Evolutionary conservation across 176 grass and related monocot species (phyloP), one percentile per base, ranked within the genome.

Genomic region (Pharus latifolius): DNA sequence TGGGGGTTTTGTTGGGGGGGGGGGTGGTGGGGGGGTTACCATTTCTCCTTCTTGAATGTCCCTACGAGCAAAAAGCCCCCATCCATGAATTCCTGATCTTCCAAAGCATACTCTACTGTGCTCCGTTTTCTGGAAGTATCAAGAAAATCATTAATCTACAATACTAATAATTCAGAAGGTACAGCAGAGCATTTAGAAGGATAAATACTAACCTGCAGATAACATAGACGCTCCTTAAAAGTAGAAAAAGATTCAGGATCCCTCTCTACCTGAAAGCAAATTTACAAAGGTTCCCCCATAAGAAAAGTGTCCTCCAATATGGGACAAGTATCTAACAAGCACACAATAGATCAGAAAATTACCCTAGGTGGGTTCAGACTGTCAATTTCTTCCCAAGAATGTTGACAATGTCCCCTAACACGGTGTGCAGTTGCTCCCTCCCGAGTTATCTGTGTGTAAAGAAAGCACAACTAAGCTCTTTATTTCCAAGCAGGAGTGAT

Each of bases 21-120:
- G 9, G 35, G 35, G 9, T 4, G 35, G 9, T 4, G 35, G 35
- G 15, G 68, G 56, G 23, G 44, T 17, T 87, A 98, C 89, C 95
- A 98, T 98, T 80, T 93, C 95, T 93, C 90, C 95, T 98, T 93
- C 94, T 91, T 91, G 95, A 80, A 98, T 98, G 52, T 81, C 72
- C 41, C 78, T 83, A 72, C 81, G 81, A 73, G 95, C 87, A 88
- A 98, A 98, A 52, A 98, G 81, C 58, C 95, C 95, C 90, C 95
- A 98, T 54, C 95, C 91, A 83, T 98, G 95, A 88, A 98, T 98
- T 74, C 89, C 95, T 52, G 95, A 98, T 80, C 90, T 90, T 45
- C 94, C 94, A 91, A 92, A 98, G 63, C 87, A 93, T 83, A 98
- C 90, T 88, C 95, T 91, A 65, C 49, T 90, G 74, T 98, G 81